Evolutionary conservation across 345 rosid genomes (phyloP).

Genomic region (Laguncularia racemosa): DNA sequence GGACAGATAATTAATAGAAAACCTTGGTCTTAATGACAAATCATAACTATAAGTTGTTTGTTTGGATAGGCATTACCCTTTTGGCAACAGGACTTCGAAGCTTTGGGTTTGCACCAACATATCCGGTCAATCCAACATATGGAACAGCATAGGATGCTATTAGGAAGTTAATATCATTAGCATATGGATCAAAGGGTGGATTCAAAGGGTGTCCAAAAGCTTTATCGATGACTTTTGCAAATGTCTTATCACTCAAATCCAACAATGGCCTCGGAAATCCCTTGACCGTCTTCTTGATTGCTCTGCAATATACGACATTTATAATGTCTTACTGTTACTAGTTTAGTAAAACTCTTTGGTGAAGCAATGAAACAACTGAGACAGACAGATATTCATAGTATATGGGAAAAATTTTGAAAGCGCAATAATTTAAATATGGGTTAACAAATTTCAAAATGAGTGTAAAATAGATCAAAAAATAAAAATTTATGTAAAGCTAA

Average conservation of each 20-base stretch:
- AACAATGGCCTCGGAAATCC: slow-evolving; percentile 83
- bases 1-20: too few relatives aligned
- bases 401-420: too few relatives aligned
- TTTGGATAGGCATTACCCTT: slow-evolving; percentile 25
- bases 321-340: too few relatives aligned
- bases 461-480: too few relatives aligned
- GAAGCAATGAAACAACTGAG: too few relatives aligned
- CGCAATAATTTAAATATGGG: too few relatives aligned
- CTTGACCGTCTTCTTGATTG: slow-evolving; percentile 44
- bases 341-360: too few relatives aligned
- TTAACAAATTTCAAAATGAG: too few relatives aligned
- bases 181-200: slow-evolving; percentile 76
- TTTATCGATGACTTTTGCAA: slow-evolving; percentile 41
- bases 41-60: too few relatives aligned
- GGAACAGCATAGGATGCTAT: slow-evolving; percentile 74
- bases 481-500: too few relatives aligned
- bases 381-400: too few relatives aligned
- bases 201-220: slow-evolving; percentile 41
- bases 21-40: too few relatives aligned
- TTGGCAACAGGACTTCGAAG: slow-evolving; percentile 35
- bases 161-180: slow-evolving; percentile 43
- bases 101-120: slow-evolving; percentile 71
- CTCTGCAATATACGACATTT: slow-evolving; percentile 32
- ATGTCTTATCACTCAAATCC: slow-evolving; percentile 47
- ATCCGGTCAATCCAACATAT: slow-evolving; percentile 76